Conservation (phyloP, 2,329 filamentous ascomycete genomes). For the Neofusicoccum parvum region DNA sequence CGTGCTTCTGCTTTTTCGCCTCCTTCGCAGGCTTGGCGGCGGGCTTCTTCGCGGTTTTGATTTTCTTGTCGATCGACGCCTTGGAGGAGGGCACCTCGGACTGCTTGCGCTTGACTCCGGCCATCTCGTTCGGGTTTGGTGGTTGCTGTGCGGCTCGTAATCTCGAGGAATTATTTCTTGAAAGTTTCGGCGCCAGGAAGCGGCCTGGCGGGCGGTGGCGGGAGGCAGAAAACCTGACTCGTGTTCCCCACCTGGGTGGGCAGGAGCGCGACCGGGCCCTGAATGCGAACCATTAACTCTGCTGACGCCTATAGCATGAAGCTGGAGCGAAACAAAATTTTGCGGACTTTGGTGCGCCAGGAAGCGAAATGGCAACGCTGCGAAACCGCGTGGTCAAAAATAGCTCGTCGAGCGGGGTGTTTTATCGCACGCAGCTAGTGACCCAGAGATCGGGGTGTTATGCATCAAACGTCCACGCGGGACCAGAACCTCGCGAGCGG, state of each 20-base stretch:
- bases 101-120: constrained; percentile 44
- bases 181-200: constrained; percentile 17
- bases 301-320: not conserved
- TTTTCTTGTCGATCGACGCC: constrained; percentile 33
- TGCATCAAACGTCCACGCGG: not conserved
- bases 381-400: not conserved
- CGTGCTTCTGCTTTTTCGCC: constrained; percentile 40
- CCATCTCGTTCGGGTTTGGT: constrained; percentile 29
- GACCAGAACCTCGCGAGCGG: not conserved
- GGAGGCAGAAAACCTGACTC: constrained; percentile 8
- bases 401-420: not conserved
- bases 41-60: constrained; percentile 42
- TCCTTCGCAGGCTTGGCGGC: constrained; percentile 23
- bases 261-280: not conserved
- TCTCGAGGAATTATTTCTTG: constrained; percentile 9
- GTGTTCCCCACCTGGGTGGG: not conserved
- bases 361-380: not conserved
- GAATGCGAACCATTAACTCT: not conserved
- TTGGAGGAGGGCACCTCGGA: constrained; percentile 28
- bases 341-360: not conserved
- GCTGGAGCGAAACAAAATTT: not conserved
- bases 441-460: not conserved
- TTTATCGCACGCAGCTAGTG: too few relatives aligned
- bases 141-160: not conserved
- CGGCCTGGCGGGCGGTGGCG: constrained; percentile 11